These are phyloP conservation scores for Oemleria cerasiformis DNA, from an alignment of 306 rosid species.

Conservation along the genomic window DNA sequence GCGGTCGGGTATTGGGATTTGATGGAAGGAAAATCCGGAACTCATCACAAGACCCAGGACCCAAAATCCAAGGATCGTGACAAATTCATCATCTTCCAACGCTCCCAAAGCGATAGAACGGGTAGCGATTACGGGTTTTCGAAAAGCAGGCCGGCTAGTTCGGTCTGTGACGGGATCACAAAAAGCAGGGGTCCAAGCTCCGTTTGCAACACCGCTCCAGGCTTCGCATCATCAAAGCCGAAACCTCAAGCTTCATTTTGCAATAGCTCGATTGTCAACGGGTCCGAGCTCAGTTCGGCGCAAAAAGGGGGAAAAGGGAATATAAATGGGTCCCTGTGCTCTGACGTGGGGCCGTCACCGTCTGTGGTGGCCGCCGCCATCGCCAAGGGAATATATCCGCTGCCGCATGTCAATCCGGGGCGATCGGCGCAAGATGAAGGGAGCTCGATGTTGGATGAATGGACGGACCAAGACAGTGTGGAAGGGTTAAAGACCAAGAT, in stretches of 20 bases:
- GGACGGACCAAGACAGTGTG: slow-evolving; percentile 48
- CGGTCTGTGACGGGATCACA: slow-evolving; percentile 3
- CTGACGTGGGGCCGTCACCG: slow-evolving; percentile 68
- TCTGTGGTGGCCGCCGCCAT: slow-evolving; percentile 74
- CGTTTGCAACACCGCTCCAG: not conserved
- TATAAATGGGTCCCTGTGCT: slow-evolving; percentile 44
- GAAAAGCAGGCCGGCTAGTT: slow-evolving; percentile 12
- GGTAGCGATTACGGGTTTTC: slow-evolving; percentile 1
- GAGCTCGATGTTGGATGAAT: slow-evolving; percentile 44
- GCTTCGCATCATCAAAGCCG: not conserved
- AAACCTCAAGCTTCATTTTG: not conserved
- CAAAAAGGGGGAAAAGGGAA: not conserved
- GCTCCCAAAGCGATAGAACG: slow-evolving; percentile 32
- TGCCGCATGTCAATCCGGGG: not conserved
- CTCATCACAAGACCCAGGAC: not conserved
- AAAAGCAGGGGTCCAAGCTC: not conserved
- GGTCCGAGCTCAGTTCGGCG: slow-evolving; percentile 19
- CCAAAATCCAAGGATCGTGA: not conserved
- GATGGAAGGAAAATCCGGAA: slow-evolving; percentile 18
- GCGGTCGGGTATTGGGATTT: slow-evolving; percentile 37
- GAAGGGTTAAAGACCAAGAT: slow-evolving; percentile 70
- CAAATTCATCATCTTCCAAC: slow-evolving; percentile 7
- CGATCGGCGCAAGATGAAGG: not conserved
- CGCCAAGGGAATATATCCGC: slow-evolving; percentile 50
- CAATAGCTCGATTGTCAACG: slow-evolving; percentile 24